Evolutionary conservation across 2,329 filamentous ascomycete genomes (phyloP).

Genomic region (Leptodontidium sp.): DNA sequence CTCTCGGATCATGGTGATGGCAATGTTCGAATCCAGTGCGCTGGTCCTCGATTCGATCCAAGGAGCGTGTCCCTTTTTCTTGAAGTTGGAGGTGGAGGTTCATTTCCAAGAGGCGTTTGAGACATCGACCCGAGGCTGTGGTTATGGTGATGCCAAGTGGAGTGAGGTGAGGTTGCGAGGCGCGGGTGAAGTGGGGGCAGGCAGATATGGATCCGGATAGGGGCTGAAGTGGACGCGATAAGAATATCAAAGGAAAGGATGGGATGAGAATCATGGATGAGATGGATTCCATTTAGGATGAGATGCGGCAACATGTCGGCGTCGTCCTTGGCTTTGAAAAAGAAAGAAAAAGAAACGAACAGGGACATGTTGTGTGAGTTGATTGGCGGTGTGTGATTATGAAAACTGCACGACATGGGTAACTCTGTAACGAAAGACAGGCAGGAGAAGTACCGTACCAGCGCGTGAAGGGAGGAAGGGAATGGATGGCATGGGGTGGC

Average conservation of each 20-base stretch:
- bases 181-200: not conserved
- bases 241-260: not conserved
- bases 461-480: not conserved
- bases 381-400: slow-evolving; percentile 8
- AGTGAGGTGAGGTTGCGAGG: not conserved
- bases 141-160: not conserved
- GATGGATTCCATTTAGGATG: too few species aligned
- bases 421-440: too few species aligned
- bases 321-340: not conserved
- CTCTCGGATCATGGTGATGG: not conserved
- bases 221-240: not conserved
- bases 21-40: not conserved
- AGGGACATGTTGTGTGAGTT: not conserved
- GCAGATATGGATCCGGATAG: not conserved
- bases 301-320: not conserved
- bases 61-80: too few species aligned
- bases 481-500: not conserved
- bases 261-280: not conserved
- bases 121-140: slow-evolving; percentile 6
- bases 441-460: too few species aligned
- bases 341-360: not conserved
- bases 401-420: not conserved
- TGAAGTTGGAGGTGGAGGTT: not conserved
- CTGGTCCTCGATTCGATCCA: too few species aligned
- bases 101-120: not conserved